These are phyloP conservation scores for Lactarius sanguifluus DNA, from an alignment of 768 basidiomycete species.

Conservation along the genomic window DNA sequence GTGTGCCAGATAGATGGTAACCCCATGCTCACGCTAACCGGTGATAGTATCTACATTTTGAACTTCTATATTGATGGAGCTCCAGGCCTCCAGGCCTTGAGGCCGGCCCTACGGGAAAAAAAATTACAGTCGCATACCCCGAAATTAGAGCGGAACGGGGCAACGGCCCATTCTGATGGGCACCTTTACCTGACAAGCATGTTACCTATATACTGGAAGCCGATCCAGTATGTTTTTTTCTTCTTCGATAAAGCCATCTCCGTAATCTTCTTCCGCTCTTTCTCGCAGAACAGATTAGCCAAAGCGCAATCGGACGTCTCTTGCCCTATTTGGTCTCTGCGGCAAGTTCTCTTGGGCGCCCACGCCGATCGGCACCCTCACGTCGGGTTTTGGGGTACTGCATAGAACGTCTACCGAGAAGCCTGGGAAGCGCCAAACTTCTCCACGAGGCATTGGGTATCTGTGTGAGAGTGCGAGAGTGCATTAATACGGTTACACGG, in stretches of 20 bases:
- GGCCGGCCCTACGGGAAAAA: not conserved
- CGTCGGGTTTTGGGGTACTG: slow-evolving; percentile 25
- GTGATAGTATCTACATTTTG: slow-evolving; percentile 6
- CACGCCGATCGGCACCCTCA: slow-evolving; percentile 23
- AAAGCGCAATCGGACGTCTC: slow-evolving; percentile 5
- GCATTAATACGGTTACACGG: slow-evolving; percentile 8
- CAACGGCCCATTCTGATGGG: slow-evolving; percentile 6
- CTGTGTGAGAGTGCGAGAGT: slow-evolving; percentile 4
- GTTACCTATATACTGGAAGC: not conserved
- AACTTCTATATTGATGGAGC: not conserved
- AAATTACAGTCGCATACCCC: not conserved
- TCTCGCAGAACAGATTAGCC: not conserved
- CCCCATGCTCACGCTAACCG: not conserved
- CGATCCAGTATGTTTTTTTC: not conserved
- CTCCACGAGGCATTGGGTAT: slow-evolving; percentile 19
- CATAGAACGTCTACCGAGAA: slow-evolving; percentile 24
- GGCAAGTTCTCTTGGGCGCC: slow-evolving; percentile 13
- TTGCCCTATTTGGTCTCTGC: not conserved
- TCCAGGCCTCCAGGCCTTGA: slow-evolving; percentile 21
- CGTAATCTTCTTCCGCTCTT: not conserved
- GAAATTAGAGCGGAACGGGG: not conserved
- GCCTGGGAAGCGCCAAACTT: slow-evolving; percentile 8
- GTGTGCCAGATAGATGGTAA: not conserved
- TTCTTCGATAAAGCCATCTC: slow-evolving; percentile 15
- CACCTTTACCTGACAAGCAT: not conserved